Conservation (phyloP, 2,329 filamentous ascomycete species). For the Penicillium verrucosum region DNA sequence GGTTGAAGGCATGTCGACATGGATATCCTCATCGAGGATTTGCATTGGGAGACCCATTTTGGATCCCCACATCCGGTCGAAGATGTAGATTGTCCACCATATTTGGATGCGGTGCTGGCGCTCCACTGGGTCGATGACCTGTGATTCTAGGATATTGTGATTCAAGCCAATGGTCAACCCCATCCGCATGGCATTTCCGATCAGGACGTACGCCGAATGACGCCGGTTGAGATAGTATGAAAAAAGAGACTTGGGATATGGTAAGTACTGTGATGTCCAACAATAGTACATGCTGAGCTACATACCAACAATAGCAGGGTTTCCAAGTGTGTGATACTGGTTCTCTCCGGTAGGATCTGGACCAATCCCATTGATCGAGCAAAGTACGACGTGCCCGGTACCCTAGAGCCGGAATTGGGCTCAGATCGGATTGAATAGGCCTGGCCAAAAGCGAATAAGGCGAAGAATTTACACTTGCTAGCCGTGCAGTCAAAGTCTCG, state of each 20-base stretch:
- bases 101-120: slow-evolving; percentile 37
- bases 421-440: slow-evolving; percentile 44
- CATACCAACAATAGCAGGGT: slow-evolving; percentile 41
- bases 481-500: slow-evolving; percentile 31
- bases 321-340: slow-evolving; percentile 46
- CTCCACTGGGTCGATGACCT: slow-evolving; percentile 40
- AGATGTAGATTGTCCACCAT: slow-evolving; percentile 42
- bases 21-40: slow-evolving; percentile 49
- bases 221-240: slow-evolving; percentile 39
- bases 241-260: slow-evolving; percentile 29
- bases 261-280: background rate
- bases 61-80: slow-evolving; percentile 48
- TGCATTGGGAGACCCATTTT: slow-evolving; percentile 50
- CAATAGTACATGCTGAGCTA: background rate
- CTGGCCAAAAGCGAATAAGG: slow-evolving; percentile 46
- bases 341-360: slow-evolving; percentile 45
- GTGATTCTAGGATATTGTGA: slow-evolving; percentile 38
- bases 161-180: slow-evolving; percentile 46
- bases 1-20: slow-evolving; percentile 38
- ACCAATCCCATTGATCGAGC: slow-evolving; percentile 41
- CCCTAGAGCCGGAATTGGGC: slow-evolving; percentile 31
- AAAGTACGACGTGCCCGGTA: slow-evolving; percentile 47
- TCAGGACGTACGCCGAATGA: slow-evolving; percentile 34
- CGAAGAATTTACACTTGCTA: slow-evolving; percentile 47
- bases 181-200: slow-evolving; percentile 42